These are phyloP conservation scores for Dillenia turbinata DNA, from an alignment of 164 flowering plant species.

Conservation along the genomic window DNA sequence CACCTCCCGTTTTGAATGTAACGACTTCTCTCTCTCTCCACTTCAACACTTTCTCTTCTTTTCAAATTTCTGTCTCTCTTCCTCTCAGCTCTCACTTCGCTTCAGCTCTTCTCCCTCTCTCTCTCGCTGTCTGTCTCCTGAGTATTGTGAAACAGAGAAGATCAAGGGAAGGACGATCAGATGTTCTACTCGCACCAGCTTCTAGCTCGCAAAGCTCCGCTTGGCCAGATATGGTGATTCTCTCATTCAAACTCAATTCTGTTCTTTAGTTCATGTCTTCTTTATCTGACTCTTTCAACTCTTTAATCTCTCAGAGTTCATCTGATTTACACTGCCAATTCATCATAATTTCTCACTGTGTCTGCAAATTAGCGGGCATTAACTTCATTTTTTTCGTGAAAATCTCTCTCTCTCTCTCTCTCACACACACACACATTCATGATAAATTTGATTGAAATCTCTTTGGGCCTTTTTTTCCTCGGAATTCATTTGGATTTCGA, in stretches of 20 bases:
- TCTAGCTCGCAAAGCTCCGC: conserved; percentile 86
- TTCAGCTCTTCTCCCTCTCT: no score
- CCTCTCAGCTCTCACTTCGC: no score
- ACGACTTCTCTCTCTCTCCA: no score
- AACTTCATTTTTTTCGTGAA: not conserved
- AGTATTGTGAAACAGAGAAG: not conserved
- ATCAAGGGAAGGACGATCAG: not conserved
- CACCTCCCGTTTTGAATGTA: no score
- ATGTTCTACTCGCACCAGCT: conserved; percentile 98
- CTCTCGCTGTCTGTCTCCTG: no score
- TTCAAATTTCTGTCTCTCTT: no score
- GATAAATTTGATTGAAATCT: no score
- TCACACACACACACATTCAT: not conserved
- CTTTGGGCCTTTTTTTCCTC: no score
- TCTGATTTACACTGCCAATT: no score
- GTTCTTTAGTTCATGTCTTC: not conserved
- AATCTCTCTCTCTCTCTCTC: not conserved
- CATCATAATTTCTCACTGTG: not conserved
- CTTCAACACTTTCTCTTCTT: no score
- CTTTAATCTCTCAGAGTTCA: not conserved
- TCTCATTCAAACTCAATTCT: no score
- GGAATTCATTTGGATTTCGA: no score
- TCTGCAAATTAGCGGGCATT: not conserved
- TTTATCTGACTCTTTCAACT: not conserved
- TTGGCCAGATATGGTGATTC: conserved; percentile 83